Evolutionary conservation across 2,329 filamentous ascomycete species (phyloP).

Genomic region (Neonectria coccinea): DNA sequence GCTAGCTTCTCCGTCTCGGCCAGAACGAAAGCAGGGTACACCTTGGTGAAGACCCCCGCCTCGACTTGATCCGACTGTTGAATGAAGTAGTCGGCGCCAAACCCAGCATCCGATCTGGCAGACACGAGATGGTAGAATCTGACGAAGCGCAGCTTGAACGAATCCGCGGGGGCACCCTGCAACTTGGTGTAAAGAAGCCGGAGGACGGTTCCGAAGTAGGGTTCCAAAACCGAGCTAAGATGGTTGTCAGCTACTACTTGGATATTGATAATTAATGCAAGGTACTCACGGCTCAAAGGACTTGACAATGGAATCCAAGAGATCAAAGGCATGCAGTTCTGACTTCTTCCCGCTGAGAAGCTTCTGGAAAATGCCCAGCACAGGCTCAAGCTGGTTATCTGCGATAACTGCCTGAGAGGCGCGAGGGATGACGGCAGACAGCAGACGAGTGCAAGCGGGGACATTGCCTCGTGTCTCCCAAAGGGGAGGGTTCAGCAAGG

Average conservation of each 20-base stretch:
- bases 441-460: conserved; percentile 86
- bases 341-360: conserved; percentile 85
- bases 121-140: conserved; percentile 95
- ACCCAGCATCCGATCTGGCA: conserved; percentile 80
- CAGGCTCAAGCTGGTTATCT: conserved; percentile 84
- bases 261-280: neutral
- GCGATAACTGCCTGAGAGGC: conserved; percentile 78
- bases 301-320: conserved; percentile 83
- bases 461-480: conserved; percentile 97
- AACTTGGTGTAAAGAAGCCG: conserved; percentile 84
- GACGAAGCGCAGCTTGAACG: conserved; percentile 86
- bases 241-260: conserved; percentile 39
- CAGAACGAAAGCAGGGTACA: conserved; percentile 90
- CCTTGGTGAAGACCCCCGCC: conserved; percentile 79
- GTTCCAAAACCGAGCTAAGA: conserved; percentile 71
- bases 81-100: conserved; percentile 94
- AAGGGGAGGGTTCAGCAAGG: conserved; percentile 81
- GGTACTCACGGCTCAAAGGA: conserved; percentile 76
- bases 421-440: conserved; percentile 86
- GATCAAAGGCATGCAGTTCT: conserved; percentile 88
- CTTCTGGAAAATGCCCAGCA: conserved; percentile 97
- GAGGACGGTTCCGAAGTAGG: conserved; percentile 84
- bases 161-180: conserved; percentile 77
- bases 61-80: conserved; percentile 85
- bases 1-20: conserved; percentile 90